Base-by-base conservation (phyloP, 176 grass and related monocot species). In the Rhynchospora tenuis region DNA sequence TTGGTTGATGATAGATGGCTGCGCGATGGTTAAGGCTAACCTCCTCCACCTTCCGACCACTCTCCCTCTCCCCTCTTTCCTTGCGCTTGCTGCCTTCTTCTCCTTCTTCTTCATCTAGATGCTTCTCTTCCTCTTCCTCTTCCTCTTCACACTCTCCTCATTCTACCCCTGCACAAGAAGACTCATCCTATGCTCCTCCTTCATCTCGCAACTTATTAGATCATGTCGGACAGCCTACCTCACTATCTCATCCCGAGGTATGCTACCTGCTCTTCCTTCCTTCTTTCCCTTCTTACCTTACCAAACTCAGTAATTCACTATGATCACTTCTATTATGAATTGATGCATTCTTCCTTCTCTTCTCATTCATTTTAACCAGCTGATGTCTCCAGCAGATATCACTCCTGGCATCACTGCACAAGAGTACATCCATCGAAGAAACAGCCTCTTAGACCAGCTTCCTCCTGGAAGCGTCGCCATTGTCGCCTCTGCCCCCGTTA, bases 391-490 rank as follows among this genome's bases (percentile, higher is more conserved):
- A 84, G 91, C 83, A 79, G 92, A 98, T 62, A 91, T 98, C 72
- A 98, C 91, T 72, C 91, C 95, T 71, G 95, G 95, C 72, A 95
- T 95, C 57, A 58, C 84, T 27, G 81, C 70, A 9, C 29, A 95
- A 38, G 95, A 98, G 79, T 95, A 93, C 46, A 87, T 89, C n/a
- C 89, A 79, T 56, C 90, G 95, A 89, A 86, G 95, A 84, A 93
- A 87, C 67, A 90, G 9, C 20, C 87, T 98, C 64, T 27, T 98
- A 64, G 89, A 93, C 85, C 86, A 79, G 67, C 83, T 98, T 16
- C 95, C 92, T 7, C 89, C 87, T 57, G 92, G 88, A 81, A 95
- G 92, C 91, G 69, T 95, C 81, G 95, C 95, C 9, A 91, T 98
- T 47, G 81, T 95, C 87, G 92, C 89, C 17, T 95, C 95, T 71